Base-by-base conservation (phyloP, 495 filamentous ascomycete species). In the Xylaria palmicola region DNA sequence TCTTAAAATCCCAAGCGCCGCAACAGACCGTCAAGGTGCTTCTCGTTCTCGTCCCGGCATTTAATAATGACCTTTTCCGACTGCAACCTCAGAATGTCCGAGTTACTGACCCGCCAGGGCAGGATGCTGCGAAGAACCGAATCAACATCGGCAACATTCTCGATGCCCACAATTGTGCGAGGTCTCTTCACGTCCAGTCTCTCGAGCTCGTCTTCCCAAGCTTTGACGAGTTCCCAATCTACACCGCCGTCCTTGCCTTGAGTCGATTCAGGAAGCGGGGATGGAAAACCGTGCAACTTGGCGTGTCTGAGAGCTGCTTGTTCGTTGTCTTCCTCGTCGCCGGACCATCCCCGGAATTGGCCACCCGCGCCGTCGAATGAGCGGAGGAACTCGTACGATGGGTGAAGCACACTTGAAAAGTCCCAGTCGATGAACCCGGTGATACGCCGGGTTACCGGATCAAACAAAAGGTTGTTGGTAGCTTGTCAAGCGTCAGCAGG, bases 401-500 rank as follows among this genome's bases (percentile, higher is more conserved):
- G 69, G 59, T 70, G 69, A n/a, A 61, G 39, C 17, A 72, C 65
- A 44, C 56, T 53, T 10, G 56, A 39, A 34, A 72, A 72, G 47
- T 72, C 70, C 52, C 67, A 72, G 47, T 72, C 70, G 40, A 72
- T 47, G 32, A 71, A 50, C 20, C 61, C 70, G 13, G 68, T 72
- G 22, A 72, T 64, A 37, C 64, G 70, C 17, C 45, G 39, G 9
- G 68, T 63, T 30, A 56, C n/a, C 40, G 68, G 60, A 39, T 71
- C 68, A 53, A 60, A 67, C 32, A 72, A 64, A 6, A 68, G 53
- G 30, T 68, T 68, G 41, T 59, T 55, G 9, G 65, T 56, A n/a
- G 59, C 65, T 68, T n/a, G n/a, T n/a, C n/a, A n/a, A n/a, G n/a
- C n/a, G n/a, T n/a, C n/a, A n/a, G n/a, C n/a, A n/a, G n/a, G n/a